Evolutionary conservation across 345 rosid genomes (phyloP), one percentile per base, ranked within the genome.

Genomic region (Heritiera fomes): DNA sequence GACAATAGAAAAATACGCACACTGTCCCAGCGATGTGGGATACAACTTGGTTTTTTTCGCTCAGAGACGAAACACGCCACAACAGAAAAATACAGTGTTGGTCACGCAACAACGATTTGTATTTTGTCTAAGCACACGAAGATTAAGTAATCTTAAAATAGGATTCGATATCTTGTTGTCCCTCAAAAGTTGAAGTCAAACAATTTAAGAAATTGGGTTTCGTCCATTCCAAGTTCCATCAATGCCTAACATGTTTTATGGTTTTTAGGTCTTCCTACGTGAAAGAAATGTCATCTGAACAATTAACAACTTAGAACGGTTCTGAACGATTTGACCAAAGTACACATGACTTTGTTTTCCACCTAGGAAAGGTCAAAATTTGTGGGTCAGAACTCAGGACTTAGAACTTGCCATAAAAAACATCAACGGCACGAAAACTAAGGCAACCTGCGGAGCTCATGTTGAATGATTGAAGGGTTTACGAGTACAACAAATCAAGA

Each of bases 331-430:
- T 65, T 74, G 73, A 34, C 69, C 20, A 14, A 32, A 38, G 38
- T 34, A 34, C 38, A 34, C 3, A 1, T 34, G 2, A 3, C 38
- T 1, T 34, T 53, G 14, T 14, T 15, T 4, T 13, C n/a, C 38
- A 34, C 38, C 3, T 34, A 34, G 9, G 23, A 10, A 7, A 8
- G 14, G 70, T 58, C 79, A 75, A 38, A 59, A 23, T 38, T 61
- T 56, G 75, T 75, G 69, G 70, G 74, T 49, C 80, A 17, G 56
- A 6, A 34, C 12, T 49, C 80, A 17, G 56, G 18, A 34, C 12
- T 47, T 34, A 34, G 12, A 12, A 2, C 52, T 12, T 47, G 0
- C 2, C 1, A 10, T 14, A 1, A 1, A 5, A 13, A 34, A 34
- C 38, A 34, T 3, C 6, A 15, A 53, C 5, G 15, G 15, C 58